Percentiles rank a stretch among this genome's conserved stretches.
Evolutionary conservation across 352 stramenopile species (phyloP).

Genomic region (Phytopythium montanum): DNA sequence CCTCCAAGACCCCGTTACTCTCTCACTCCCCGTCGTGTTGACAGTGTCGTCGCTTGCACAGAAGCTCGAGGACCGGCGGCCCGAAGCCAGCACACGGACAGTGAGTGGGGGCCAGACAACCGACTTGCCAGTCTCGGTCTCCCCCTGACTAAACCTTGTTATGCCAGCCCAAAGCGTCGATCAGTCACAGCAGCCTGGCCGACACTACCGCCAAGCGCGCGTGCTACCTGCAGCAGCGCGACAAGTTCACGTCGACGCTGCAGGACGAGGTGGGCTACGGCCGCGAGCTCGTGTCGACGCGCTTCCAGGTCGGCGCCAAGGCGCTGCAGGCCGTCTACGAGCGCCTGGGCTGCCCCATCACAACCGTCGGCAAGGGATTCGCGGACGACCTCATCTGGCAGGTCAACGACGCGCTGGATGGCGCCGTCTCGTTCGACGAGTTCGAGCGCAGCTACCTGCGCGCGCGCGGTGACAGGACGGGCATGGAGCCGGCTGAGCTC

Average conservation of each 20-base stretch:
- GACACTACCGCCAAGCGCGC: constrained; percentile 41
- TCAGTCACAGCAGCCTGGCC: constrained; percentile 14
- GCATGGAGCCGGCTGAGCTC: constrained; percentile 65
- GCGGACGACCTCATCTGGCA: constrained; percentile 78
- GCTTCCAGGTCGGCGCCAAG: constrained; percentile 49
- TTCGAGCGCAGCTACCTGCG: constrained; percentile 74
- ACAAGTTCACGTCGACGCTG: constrained; percentile 42
- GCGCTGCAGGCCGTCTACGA: constrained; percentile 55
- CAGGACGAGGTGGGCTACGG: constrained; percentile 59
- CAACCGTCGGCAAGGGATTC: constrained; percentile 32
- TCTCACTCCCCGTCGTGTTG: background rate
- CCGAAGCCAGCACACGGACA: background rate
- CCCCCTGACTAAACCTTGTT: background rate
- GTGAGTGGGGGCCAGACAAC: background rate
- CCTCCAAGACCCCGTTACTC: background rate
- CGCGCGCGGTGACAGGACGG: constrained; percentile 53
- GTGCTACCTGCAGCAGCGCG: constrained; percentile 31
- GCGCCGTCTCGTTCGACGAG: constrained; percentile 67
- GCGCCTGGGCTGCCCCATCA: constrained; percentile 35
- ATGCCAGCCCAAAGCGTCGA: background rate
- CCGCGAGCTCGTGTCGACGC: constrained; percentile 43
- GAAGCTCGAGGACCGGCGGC: background rate
- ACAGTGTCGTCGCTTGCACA: background rate
- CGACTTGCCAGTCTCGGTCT: background rate
- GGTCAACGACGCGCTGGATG: constrained; percentile 75